These are phyloP conservation scores for Collybiopsis confluens DNA, from an alignment of 768 basidiomycete species.

Conservation along the genomic window DNA sequence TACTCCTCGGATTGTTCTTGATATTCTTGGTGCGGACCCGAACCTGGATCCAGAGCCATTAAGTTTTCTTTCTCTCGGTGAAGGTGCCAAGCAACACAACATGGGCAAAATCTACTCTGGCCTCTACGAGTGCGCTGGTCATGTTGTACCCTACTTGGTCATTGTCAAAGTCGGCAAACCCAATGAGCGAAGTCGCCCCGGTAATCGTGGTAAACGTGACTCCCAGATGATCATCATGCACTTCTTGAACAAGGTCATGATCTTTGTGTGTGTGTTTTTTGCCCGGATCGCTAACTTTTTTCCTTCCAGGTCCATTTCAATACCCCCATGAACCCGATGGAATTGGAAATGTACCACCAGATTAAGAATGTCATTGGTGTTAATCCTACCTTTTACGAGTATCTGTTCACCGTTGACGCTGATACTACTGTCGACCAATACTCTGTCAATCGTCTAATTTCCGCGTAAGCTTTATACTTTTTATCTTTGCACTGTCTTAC, in stretches of 20 bases:
- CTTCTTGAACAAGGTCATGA: constrained; percentile 86
- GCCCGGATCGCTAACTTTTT: constrained; percentile 10
- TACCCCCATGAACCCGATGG: constrained; percentile 91
- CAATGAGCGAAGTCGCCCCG: constrained; percentile 86
- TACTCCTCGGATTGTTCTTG: constrained; percentile 93
- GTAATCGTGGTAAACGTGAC: constrained; percentile 98
- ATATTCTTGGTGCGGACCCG: constrained; percentile 92
- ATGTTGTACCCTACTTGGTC: constrained; percentile 93
- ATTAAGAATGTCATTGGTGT: constrained; percentile 99
- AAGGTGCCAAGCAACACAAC: constrained; percentile 94
- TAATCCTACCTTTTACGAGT: constrained; percentile 98
- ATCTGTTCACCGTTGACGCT: constrained; percentile 88
- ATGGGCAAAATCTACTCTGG: constrained; percentile 99
- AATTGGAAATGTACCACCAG: constrained; percentile 98
- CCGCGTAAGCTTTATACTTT: constrained; percentile 61
- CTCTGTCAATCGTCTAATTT: constrained; percentile 87
- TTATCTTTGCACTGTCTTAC: not conserved
- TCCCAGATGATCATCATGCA: constrained; percentile 96
- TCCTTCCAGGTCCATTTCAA: constrained; percentile 85
- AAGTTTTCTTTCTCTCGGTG: constrained; percentile 89
- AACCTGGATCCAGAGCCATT: constrained; percentile 93
- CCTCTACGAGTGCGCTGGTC: constrained; percentile 88
- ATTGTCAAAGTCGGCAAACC: constrained; percentile 95
- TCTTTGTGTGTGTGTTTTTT: not conserved
- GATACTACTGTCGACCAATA: constrained; percentile 90